Evolutionary conservation across 306 rosid species (phyloP), one percentile per base, ranked within the genome.

Genomic region (Parietaria judaica): DNA sequence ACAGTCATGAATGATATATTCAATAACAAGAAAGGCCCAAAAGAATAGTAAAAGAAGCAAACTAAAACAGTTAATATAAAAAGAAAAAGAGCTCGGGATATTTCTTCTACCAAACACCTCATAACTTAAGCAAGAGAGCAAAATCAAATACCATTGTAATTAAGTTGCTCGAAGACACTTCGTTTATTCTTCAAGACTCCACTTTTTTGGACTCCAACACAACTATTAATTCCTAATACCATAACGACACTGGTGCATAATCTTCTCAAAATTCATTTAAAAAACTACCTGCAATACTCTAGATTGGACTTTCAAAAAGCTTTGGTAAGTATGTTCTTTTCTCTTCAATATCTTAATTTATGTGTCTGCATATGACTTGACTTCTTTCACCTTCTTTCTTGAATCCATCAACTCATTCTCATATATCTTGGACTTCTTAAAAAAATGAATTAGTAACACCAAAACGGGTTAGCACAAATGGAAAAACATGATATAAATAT

Each of bases 331-430:
- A 51, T 50, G 66, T 69, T 94, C 99, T 79, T 80, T 94, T 73
- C 78, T 75, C 74, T 81, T 94, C 97, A 94, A 94, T 63, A 78
- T 86, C 80, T 70, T 63, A 72, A 69, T 79, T 76, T 82, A 79
- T 66, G 95, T 81, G 78, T 88, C 94, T 5, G 95, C 80, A 74
- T 70, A 82, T 66, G 86, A 47, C 79, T 94, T 89, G 17, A 86
- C 66, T 67, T 84, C 90, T 84, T 81, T 77, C 61, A 80, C 79
- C 71, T 76, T 82, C 76, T 78, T 74, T 77, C 80, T 78, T 51
- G 89, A 88, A 69, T 80, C 83, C 9, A 77, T 73, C 70, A 88
- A 67, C 63, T 73, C 66, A 70, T 46, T 43, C 65, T 86, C 85
- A 39, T 82, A 82, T 73, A 81, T 94, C n/a, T 61, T 62, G 68